phyloP scores from a whole-genome alignment of 2,329 filamentous ascomycete genomes.

The Apiospora arundinis region DNA sequence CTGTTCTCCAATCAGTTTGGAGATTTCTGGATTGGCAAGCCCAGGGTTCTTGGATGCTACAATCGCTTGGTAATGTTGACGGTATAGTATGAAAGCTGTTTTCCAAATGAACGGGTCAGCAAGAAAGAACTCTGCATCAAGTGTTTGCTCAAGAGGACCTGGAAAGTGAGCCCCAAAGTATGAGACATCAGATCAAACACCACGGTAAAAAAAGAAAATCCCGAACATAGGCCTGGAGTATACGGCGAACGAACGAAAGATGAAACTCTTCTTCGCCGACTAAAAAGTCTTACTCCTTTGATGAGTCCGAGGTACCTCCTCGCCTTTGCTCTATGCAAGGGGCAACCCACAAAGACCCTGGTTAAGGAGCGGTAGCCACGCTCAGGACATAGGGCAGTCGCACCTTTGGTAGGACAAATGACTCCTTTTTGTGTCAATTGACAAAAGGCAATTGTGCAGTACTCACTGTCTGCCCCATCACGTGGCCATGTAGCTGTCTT shows the following conservation, averaged over 20 bases:
- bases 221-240: conserved; percentile 13
- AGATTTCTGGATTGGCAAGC: conserved; percentile 93
- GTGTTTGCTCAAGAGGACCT: conserved; percentile 8
- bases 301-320: not conserved
- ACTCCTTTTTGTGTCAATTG: not conserved
- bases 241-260: conserved; percentile 25
- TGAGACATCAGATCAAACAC: not conserved
- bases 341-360: not conserved
- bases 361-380: not conserved
- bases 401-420: not conserved
- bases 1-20: conserved; percentile 93
- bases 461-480: not conserved
- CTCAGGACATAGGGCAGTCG: not conserved
- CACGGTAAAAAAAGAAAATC: conserved; percentile 14
- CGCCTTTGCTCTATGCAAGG: not conserved
- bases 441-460: not conserved
- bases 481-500: not conserved
- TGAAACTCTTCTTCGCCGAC: not conserved
- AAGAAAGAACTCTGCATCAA: not conserved
- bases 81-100: conserved; percentile 94
- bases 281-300: conserved; percentile 1
- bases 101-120: conserved; percentile 19
- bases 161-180: not conserved
- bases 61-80: conserved; percentile 85
- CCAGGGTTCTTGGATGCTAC: conserved; percentile 86